These are phyloP conservation scores for Petasospora rhodanensis DNA, from an alignment of 1,139 yeast genomes.

Conservation along the genomic window DNA sequence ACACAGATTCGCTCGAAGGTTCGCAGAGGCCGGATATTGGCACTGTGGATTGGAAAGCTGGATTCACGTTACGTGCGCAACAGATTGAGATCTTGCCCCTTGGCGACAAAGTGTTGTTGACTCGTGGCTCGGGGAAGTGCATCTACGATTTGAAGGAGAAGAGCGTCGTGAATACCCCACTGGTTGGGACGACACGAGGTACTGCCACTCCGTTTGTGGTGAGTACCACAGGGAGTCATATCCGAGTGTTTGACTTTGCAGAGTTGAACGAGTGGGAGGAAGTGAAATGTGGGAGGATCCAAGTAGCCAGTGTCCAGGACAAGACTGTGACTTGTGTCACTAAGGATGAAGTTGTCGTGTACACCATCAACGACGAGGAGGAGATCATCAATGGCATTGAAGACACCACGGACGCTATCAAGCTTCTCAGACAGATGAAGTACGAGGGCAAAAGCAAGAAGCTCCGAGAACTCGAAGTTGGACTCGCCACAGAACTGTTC, in stretches of 20 bases:
- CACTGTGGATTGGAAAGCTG: slow-evolving; percentile 9
- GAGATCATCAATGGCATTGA: slow-evolving; percentile 30
- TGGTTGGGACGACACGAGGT: slow-evolving; percentile 28
- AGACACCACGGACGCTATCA: slow-evolving; percentile 38
- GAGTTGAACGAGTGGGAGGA: slow-evolving; percentile 30
- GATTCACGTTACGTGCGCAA: slow-evolving; percentile 10
- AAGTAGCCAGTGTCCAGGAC: slow-evolving; percentile 1
- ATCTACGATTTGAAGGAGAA: neutral
- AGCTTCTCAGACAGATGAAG: slow-evolving; percentile 33
- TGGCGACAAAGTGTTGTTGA: slow-evolving; percentile 3
- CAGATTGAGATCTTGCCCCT: slow-evolving; percentile 2
- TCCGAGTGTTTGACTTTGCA: slow-evolving; percentile 43
- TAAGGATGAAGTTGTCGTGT: slow-evolving; percentile 32
- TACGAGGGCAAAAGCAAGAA: slow-evolving; percentile 31
- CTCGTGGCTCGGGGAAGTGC: slow-evolving; percentile 9
- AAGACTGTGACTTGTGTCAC: slow-evolving; percentile 16
- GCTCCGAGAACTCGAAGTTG: slow-evolving; percentile 42
- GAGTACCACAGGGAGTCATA: slow-evolving; percentile 34
- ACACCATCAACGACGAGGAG: slow-evolving; percentile 32
- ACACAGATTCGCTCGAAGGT: too few relatives aligned
- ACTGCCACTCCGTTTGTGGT: slow-evolving; percentile 45
- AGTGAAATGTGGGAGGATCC: slow-evolving; percentile 20
- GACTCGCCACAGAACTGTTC: slow-evolving; percentile 37
- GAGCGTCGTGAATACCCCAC: slow-evolving; percentile 1
- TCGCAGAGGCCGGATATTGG: slow-evolving; percentile 1